Base-by-base conservation (phyloP, 139 green algal species). In the Nannochloris sp. region DNA sequence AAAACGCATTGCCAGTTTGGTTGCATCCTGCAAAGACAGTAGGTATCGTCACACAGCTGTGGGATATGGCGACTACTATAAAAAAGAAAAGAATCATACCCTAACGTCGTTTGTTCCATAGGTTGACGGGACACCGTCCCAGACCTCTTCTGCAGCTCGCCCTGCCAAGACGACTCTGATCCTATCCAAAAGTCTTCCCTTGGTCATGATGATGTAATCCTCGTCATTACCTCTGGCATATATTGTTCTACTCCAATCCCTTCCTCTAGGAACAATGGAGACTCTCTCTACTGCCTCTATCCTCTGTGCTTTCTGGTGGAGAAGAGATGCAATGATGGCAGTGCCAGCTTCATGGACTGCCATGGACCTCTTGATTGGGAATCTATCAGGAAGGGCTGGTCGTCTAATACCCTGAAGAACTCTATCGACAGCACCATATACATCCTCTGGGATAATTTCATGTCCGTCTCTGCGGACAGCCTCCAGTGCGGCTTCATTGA, bases 401-500 rank as follows among this genome's bases (percentile, higher is more conserved):
- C 82, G 83, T 44, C 72, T 66, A 60, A 91, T 79, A 46, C 87
- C 87, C 74, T 88, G 83, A 12, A 85, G 75, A 50, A 96, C 80
- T 9, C 89, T 73, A 66, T 97, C 90, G 27, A 94, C 73, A 2
- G 82, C 89, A 8, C 73, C 73, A 76, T 90, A 83, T 27, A 96
- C 78, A 78, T 96, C 89, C 6, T 48, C 27, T 31, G 64, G 71
- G 8, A 71, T 81, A 23, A 84, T 78, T 46, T 44, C 7, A 4
- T 69, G 18, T 5, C 49, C 73, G 5, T 68, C 43, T 23, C 80
- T 27, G 27, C 89, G 73, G 27, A 93, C 78, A 37, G 85, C 81
- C 40, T 74, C 68, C 59, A 97, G 64, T 19, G 89, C 85, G 23
- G 83, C 82, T 81, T 99, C 91, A 69, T 99, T 97, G 44, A 98